Evolutionary conservation across 257 asterid species (phyloP).

Genomic region (Phtheirospermum japonicum): DNA sequence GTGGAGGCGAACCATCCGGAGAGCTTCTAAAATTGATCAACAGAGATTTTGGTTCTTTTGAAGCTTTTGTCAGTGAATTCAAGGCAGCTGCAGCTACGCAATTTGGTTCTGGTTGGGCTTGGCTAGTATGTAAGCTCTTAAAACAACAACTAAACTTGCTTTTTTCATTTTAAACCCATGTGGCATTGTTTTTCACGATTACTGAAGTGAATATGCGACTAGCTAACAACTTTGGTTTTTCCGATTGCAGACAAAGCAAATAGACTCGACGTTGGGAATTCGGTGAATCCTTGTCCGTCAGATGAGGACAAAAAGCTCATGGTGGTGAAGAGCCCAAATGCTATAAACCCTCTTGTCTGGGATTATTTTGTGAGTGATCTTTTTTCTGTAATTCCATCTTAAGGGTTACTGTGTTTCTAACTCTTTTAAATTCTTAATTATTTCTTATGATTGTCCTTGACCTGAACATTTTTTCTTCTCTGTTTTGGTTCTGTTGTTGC

Average conservation of each 20-base stretch:
- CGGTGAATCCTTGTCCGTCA: constrained; percentile 71
- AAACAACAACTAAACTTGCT: background rate
- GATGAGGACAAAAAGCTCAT: constrained; percentile 85
- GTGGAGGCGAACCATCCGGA: constrained; percentile 88
- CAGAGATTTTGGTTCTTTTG: constrained; percentile 92
- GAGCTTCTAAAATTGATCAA: constrained; percentile 63
- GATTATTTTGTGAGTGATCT: constrained; percentile 70
- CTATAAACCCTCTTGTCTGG: constrained; percentile 93
- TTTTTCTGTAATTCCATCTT: too few species aligned
- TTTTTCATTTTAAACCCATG: background rate
- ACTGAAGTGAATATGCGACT: background rate
- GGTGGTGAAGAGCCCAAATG: constrained; percentile 92
- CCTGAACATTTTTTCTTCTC: constrained; percentile 16
- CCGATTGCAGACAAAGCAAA: constrained; percentile 68
- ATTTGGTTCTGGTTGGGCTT: constrained; percentile 98
- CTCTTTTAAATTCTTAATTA: background rate
- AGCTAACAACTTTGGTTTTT: constrained; percentile 10
- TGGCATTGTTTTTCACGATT: background rate
- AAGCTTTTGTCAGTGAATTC: constrained; percentile 63
- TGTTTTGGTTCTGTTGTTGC: constrained; percentile 34
- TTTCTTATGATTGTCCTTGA: background rate
- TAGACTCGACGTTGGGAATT: constrained; percentile 73
- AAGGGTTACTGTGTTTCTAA: too few species aligned
- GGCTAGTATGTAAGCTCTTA: constrained; percentile 86
- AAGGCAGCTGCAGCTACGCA: constrained; percentile 90